These are phyloP conservation scores for Phytopythium montanum DNA, from an alignment of 352 stramenopile species.

Conservation along the genomic window DNA sequence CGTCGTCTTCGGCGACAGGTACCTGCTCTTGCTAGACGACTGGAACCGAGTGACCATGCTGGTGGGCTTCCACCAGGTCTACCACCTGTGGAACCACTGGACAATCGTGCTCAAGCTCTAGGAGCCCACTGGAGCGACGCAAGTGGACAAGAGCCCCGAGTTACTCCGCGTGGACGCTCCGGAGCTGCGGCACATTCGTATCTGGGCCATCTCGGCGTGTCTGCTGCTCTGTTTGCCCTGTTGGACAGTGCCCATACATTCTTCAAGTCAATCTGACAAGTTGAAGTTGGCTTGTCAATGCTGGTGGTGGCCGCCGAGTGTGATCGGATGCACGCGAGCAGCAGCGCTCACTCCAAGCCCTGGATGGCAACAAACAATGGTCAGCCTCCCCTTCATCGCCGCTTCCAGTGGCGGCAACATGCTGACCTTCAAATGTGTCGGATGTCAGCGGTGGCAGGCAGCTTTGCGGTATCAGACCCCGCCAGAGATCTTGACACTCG, in stretches of 20 bases:
- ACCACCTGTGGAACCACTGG: conserved; percentile 13
- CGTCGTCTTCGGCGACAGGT: conserved; percentile 8
- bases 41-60: conserved; percentile 8
- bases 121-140: no score
- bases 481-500: background rate
- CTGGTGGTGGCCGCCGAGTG: background rate
- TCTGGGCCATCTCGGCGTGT: background rate
- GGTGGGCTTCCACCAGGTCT: background rate
- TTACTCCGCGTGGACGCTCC: background rate
- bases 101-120: background rate
- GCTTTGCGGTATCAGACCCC: background rate
- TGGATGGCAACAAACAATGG: background rate
- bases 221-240: no score
- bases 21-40: conserved; percentile 7
- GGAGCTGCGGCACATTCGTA: background rate
- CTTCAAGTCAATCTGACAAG: no score
- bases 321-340: background rate
- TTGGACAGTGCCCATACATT: no score
- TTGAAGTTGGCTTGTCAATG: no score
- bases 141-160: background rate
- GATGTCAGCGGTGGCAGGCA: background rate
- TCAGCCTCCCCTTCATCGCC: background rate
- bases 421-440: background rate
- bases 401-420: background rate
- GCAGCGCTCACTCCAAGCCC: background rate